Conservation (phyloP, 1,284 basidiomycete genomes). For the Microbotryomycetes sp. region DNA sequence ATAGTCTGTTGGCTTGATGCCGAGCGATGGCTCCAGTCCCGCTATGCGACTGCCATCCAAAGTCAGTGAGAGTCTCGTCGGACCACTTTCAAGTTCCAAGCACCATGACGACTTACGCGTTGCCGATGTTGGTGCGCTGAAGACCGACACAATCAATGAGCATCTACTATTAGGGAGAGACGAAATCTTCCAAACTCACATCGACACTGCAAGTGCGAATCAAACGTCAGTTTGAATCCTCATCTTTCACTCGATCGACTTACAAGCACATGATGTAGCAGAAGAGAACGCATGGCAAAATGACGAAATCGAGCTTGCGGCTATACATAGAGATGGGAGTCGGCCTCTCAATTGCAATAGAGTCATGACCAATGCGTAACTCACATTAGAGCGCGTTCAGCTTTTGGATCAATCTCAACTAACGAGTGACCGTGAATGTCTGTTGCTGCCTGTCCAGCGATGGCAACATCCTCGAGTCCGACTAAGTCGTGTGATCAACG, state of each 20-base stretch:
- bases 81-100: not conserved
- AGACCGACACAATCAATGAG: too few relatives aligned
- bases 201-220: not conserved
- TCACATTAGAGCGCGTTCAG: slow-evolving; percentile 18
- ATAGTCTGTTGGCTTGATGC: slow-evolving; percentile 41
- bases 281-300: not conserved
- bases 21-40: slow-evolving; percentile 52
- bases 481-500: not conserved
- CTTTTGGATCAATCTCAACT: slow-evolving; percentile 39
- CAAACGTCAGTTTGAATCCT: too few relatives aligned
- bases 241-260: too few relatives aligned
- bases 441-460: slow-evolving; percentile 25
- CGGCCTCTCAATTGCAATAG: not conserved
- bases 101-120: not conserved
- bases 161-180: too few relatives aligned
- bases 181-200: not conserved
- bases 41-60: slow-evolving; percentile 46
- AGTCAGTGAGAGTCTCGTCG: not conserved
- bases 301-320: not conserved
- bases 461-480: slow-evolving; percentile 22
- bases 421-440: slow-evolving; percentile 28
- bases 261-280: not conserved
- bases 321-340: not conserved
- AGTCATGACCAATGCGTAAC: not conserved
- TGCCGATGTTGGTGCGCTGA: not conserved